Evolutionary conservation across 805 yeast genomes (phyloP).

Genomic region (Brettanomyces nanus): DNA sequence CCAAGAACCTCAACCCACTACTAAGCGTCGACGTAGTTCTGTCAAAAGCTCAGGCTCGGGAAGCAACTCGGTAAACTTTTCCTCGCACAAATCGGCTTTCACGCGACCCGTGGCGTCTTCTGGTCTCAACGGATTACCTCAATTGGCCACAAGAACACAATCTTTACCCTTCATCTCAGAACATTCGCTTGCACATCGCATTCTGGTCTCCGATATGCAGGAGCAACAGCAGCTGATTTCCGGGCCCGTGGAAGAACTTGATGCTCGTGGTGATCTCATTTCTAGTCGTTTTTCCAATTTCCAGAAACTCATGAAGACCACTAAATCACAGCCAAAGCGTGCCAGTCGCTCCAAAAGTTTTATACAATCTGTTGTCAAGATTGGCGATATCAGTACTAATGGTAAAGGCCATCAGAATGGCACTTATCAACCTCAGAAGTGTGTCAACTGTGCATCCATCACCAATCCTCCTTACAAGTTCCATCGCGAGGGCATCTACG

Average conservation of each 20-base stretch:
- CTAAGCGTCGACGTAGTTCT: neutral
- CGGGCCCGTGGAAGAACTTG: constrained; percentile 9
- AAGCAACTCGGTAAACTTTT: constrained; percentile 3
- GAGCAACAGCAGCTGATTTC: constrained; percentile 5
- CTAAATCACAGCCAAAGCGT: constrained; percentile 19
- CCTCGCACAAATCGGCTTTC: too few species aligned
- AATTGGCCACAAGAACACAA: constrained; percentile 28
- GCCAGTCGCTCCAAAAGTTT: constrained; percentile 26
- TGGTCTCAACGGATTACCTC: constrained; percentile 11
- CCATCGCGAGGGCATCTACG: constrained; percentile 26
- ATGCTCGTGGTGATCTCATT: constrained; percentile 20
- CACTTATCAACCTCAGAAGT: constrained; percentile 11
- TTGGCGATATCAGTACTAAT: constrained; percentile 18
- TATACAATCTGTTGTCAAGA: constrained; percentile 23
- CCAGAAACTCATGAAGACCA: constrained; percentile 15
- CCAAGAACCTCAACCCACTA: constrained; percentile 6
- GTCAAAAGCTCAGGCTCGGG: constrained; percentile 6
- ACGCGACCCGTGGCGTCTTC: too few species aligned
- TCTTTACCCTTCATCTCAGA: constrained; percentile 26
- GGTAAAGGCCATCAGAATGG: constrained; percentile 8
- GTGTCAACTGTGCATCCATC: constrained; percentile 25
- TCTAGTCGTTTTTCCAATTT: constrained; percentile 25
- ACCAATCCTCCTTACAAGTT: constrained; percentile 26
- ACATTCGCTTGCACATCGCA: constrained; percentile 25
- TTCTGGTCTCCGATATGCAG: constrained; percentile 23